Conservation (phyloP, 441 rosid species). For the Viola pubescens region DNA sequence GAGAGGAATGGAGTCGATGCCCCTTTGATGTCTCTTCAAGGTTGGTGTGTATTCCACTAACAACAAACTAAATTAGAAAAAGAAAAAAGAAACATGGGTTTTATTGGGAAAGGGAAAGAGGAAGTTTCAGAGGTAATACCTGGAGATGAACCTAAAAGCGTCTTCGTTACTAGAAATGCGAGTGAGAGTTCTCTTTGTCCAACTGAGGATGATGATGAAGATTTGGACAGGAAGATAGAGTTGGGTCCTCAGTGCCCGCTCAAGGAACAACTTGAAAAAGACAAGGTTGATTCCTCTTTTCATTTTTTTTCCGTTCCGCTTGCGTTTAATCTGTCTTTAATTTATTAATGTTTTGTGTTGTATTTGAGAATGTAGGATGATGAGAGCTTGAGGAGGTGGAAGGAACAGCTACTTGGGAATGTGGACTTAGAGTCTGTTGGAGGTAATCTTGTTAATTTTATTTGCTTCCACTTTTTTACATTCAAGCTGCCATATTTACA, state of each 20-base stretch:
- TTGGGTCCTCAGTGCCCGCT: conserved; percentile 69
- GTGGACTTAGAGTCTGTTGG: conserved; percentile 65
- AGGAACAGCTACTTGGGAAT: conserved; percentile 76
- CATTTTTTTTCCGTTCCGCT: neutral
- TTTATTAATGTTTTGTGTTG: neutral
- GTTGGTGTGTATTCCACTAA: conserved; percentile 28
- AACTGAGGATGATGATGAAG: conserved; percentile 42
- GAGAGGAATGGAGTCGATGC: conserved; percentile 5
- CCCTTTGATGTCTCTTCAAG: neutral
- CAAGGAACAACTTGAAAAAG: conserved; percentile 53
- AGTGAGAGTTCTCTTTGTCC: conserved; percentile 38
- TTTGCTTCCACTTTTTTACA: too few species aligned
- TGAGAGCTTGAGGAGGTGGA: conserved; percentile 83
- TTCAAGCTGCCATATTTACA: too few species aligned
- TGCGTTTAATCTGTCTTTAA: neutral
- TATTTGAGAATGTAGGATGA: conserved; percentile 43
- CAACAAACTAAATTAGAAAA: neutral
- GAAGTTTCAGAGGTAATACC: conserved; percentile 20
- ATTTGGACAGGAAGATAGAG: conserved; percentile 38
- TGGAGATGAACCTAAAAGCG: conserved; percentile 16
- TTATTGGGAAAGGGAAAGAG: conserved; percentile 28
- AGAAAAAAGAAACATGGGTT: conserved; percentile 40
- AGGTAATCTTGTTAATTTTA: conserved; percentile 27
- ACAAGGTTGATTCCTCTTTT: conserved; percentile 31
- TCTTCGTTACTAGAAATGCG: conserved; percentile 27